Conservation (phyloP, 2,329 filamentous ascomycete genomes). For the Dactylellina cionopaga region DNA sequence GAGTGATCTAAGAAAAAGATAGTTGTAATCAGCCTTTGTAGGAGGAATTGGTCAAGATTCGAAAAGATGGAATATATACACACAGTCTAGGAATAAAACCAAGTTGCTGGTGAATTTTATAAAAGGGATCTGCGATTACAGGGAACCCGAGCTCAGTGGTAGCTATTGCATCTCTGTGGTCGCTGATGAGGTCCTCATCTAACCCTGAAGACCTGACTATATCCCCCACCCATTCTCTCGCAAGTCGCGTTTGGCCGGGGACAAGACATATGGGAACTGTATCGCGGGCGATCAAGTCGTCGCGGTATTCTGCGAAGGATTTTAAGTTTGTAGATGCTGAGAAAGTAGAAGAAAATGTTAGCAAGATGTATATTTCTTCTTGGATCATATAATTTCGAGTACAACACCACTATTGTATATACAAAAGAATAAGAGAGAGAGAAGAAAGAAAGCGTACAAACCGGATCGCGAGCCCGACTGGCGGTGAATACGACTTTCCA, state of each 20-base stretch:
- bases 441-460: slow-evolving; percentile 30
- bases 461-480: slow-evolving; percentile 34
- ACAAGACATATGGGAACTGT: slow-evolving; percentile 33
- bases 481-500: slow-evolving; percentile 46
- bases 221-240: slow-evolving; percentile 36
- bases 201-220: slow-evolving; percentile 13
- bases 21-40: not conserved
- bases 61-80: not conserved
- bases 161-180: not conserved
- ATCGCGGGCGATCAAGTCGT: slow-evolving; percentile 27
- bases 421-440: not conserved
- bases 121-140: slow-evolving; percentile 30
- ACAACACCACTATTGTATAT: too few species aligned
- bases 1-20: not conserved
- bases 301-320: slow-evolving; percentile 30
- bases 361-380: not conserved
- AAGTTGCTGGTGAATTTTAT: slow-evolving; percentile 10
- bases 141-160: slow-evolving; percentile 22
- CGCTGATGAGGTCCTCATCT: not conserved
- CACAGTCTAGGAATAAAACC: slow-evolving; percentile 31
- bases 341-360: not conserved
- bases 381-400: too few species aligned
- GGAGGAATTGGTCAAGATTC: not conserved
- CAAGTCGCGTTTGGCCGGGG: slow-evolving; percentile 1
- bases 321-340: slow-evolving; percentile 48